A percentile compares a stretch with the other conserved stretches of the same genome.
phyloP scores from a whole-genome alignment of 75 land plant species.

The Pinus tabuliformis region DNA sequence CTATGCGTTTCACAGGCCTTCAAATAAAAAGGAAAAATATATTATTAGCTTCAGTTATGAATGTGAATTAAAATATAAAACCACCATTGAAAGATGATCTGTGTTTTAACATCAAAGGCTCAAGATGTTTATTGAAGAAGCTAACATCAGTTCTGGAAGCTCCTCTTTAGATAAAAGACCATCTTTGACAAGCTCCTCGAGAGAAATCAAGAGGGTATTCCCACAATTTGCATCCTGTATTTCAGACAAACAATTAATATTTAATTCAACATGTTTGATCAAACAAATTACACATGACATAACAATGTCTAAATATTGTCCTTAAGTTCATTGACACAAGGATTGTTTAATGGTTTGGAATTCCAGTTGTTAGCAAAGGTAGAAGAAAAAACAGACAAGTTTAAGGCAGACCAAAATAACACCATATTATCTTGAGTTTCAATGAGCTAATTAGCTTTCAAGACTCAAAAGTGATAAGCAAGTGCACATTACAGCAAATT shows the following conservation, averaged over 20 bases:
- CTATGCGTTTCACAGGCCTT: conserved; percentile 60
- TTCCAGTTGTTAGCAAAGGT: background rate
- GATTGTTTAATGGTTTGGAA: background rate
- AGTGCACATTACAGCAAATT: background rate
- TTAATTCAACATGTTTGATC: background rate
- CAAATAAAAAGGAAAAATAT: conserved; percentile 1
- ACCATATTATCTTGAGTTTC: background rate
- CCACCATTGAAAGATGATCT: background rate
- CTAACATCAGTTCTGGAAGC: conserved; percentile 78
- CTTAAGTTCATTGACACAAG: background rate
- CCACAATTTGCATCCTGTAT: conserved; percentile 98
- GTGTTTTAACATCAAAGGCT: background rate
- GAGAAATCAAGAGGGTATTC: conserved; percentile 90
- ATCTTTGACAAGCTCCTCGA: conserved; percentile 89
- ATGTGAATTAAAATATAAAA: background rate
- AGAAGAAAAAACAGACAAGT: background rate
- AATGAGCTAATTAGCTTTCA: background rate
- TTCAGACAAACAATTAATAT: conserved; percentile 4
- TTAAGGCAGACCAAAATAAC: too few species aligned
- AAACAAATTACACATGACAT: background rate
- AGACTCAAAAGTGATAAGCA: background rate
- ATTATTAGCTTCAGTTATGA: background rate
- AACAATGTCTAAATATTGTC: background rate
- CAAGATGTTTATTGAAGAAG: background rate
- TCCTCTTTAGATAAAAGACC: conserved; percentile 68